phyloP scores from a whole-genome alignment of 345 rosid genomes.

The Ceriops decandra region DNA sequence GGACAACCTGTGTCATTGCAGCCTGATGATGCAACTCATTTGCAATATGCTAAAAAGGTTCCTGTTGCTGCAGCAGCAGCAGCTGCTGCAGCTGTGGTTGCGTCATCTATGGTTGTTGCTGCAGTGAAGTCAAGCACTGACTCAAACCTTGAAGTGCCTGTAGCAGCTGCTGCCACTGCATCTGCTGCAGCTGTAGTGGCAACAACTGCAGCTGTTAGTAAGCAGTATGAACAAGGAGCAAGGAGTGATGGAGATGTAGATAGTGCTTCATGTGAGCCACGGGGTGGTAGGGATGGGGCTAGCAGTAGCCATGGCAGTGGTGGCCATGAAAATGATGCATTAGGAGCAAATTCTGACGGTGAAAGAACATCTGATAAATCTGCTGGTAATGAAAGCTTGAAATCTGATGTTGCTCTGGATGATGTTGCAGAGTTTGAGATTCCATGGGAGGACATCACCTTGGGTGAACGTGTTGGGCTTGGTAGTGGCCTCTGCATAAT shows the following conservation, averaged over 20 bases:
- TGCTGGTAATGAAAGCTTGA: conserved; percentile 53
- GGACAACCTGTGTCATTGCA: conserved; percentile 39
- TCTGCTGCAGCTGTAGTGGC: conserved; percentile 91
- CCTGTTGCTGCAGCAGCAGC: conserved; percentile 83
- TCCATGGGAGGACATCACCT: conserved; percentile 76
- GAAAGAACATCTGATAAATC: conserved; percentile 65
- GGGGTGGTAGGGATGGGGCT: conserved; percentile 25
- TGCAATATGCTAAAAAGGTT: conserved; percentile 49
- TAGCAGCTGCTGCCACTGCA: conserved; percentile 92
- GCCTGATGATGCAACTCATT: conserved; percentile 39
- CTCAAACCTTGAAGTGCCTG: conserved; percentile 73
- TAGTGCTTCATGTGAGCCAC: conserved; percentile 43
- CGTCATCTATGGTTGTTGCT: conserved; percentile 94
- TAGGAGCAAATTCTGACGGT: conserved; percentile 44
- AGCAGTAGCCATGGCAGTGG: conserved; percentile 31
- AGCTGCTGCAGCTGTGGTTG: conserved; percentile 93
- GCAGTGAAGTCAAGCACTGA: conserved; percentile 63
- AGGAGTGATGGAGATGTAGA: conserved; percentile 55
- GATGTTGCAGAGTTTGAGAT: conserved; percentile 91
- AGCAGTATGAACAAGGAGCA: conserved; percentile 53
- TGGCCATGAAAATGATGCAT: conserved; percentile 29
- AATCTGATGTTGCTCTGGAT: conserved; percentile 61
- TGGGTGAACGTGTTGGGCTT: conserved; percentile 96
- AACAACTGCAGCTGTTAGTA: conserved; percentile 71
- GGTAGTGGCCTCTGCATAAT: conserved; percentile 48